These are phyloP conservation scores for Annulohypoxylon bovei DNA, from an alignment of 495 filamentous ascomycete genomes.

Conservation along the genomic window DNA sequence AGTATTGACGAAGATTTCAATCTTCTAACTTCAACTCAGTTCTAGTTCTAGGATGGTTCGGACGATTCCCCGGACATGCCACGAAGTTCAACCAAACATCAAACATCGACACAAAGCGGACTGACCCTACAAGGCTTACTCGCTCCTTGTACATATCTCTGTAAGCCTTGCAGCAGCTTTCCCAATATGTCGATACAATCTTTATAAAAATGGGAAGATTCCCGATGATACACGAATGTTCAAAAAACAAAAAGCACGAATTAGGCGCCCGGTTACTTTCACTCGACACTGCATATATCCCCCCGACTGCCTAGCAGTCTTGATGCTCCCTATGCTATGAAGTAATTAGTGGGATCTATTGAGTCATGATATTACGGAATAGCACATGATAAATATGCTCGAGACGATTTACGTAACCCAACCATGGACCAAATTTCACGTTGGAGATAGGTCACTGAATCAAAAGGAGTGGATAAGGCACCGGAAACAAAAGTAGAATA, in stretches of 20 bases:
- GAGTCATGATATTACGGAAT: constrained; percentile 28
- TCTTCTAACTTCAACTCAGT: not conserved
- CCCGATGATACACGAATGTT: not conserved
- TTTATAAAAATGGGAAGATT: not conserved
- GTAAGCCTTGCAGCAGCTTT: not conserved
- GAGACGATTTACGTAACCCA: constrained; percentile 5
- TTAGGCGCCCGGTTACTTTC: constrained; percentile 10
- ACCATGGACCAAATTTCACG: not conserved
- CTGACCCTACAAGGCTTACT: not conserved
- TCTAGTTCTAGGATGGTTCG: not conserved
- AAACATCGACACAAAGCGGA: not conserved
- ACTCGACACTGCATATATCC: not conserved
- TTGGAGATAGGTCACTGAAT: not conserved
- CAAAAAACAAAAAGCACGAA: constrained; percentile 13
- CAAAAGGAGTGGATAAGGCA: not conserved
- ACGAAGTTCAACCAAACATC: not conserved
- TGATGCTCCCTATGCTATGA: not conserved
- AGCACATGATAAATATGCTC: constrained; percentile 17
- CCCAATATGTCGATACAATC: not conserved
- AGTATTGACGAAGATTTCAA: not conserved
- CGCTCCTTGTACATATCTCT: constrained; percentile 16
- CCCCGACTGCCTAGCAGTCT: not conserved
- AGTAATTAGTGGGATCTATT: constrained; percentile 10
- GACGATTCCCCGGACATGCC: not conserved
- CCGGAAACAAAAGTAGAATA: constrained; percentile 12